Evolutionary conservation across 208 protist species (phyloP), one percentile per base, ranked within the genome.

Genomic region (Wallacemonas sp.): DNA sequence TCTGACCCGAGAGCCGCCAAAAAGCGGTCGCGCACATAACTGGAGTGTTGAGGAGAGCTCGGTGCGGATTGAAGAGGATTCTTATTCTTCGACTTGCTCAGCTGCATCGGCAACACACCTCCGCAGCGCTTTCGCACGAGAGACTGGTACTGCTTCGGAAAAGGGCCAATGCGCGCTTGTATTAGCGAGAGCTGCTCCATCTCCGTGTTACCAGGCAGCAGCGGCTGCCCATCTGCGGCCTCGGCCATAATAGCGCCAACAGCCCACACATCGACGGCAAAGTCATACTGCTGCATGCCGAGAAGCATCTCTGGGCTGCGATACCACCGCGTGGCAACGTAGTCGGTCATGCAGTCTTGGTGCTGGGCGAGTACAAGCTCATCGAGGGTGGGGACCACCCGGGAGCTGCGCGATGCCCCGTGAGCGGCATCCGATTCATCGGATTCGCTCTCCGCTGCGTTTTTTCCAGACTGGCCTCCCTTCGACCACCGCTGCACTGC

Each of bases 271-370:
- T 98, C 95, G 2, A 94, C 87, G 1, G 79, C 64, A 46, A 87
- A 88, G 44, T 69, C 67, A 67, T 97, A 97, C 41, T 85, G 62
- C 15, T 79, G 30, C 66, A 86, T 80, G 3, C 86, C 93, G 19
- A 98, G 72, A 26, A 98, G 76, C 79, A 98, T 93, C 70, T 97
- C 88, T n/a, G 94, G 94, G 44, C 81, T 91, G 33, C 94, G 80
- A 69, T 98, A 98, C 91, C 91, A 97, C 22, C 93, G 85, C 15
- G 95, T 98, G 0, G 91, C 89, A 5, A 98, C 90, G 61, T 98
- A 97, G 60, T 93, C 86, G 5, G 94, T 98, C 79, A 96, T 90
- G 46, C 62, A 53, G 36, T 56, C 58, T 27, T 70, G 36, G 39
- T 73, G 62, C 41, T 74, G 46, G 0, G 62, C 88, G 64, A 83